phyloP scores from a whole-genome alignment of 441 rosid genomes.

The Croton laevigatus region DNA sequence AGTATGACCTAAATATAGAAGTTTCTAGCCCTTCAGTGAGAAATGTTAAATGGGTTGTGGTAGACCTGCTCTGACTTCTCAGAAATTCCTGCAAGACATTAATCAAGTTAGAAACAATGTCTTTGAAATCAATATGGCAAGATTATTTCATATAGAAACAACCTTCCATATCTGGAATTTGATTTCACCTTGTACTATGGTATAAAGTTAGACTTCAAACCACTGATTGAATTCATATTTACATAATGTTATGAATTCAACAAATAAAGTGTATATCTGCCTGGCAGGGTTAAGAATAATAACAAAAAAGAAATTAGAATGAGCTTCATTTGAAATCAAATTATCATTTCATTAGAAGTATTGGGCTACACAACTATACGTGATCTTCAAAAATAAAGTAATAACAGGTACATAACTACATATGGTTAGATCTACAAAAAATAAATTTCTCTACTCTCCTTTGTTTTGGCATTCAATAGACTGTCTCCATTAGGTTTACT shows the following conservation, averaged over 20 bases:
- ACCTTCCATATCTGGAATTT: conserved; percentile 1
- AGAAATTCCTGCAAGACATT: conserved; percentile 42
- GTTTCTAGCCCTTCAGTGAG: conserved; percentile 85
- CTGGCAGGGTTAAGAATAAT: background rate
- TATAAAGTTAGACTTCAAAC: background rate
- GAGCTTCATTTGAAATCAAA: background rate
- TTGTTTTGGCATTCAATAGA: background rate
- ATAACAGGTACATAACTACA: background rate
- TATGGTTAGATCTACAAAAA: background rate
- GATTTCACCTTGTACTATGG: background rate
- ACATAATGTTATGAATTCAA: background rate
- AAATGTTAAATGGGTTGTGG: conserved; percentile 43
- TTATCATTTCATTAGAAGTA: background rate
- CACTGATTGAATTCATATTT: background rate
- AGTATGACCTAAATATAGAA: conserved; percentile 61
- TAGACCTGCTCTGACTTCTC: conserved; percentile 48
- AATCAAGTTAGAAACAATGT: conserved; percentile 19
- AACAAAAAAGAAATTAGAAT: background rate
- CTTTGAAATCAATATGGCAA: conserved; percentile 1
- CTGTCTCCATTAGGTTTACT: background rate
- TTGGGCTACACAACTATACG: background rate
- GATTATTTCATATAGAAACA: conserved; percentile 8
- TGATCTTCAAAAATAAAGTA: background rate
- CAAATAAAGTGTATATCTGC: background rate
- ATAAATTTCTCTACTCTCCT: background rate